Conservation (phyloP, 805 yeast genomes). For the Blastobotrys chiropterorum region DNA sequence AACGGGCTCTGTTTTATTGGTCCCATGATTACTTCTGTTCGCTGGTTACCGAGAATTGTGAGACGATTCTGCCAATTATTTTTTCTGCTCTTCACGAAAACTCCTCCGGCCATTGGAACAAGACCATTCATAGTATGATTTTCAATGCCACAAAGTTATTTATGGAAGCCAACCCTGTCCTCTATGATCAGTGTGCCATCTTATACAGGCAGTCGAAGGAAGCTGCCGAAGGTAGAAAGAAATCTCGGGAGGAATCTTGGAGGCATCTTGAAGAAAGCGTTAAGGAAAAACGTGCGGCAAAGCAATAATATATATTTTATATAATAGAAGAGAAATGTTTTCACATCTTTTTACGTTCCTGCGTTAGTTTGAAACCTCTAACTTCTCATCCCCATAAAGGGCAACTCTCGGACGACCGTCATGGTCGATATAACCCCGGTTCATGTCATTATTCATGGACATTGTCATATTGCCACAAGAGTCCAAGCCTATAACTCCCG, state of each 20-base stretch:
- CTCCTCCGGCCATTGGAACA: conserved; percentile 81
- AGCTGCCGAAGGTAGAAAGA: conserved; percentile 59
- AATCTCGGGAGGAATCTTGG: conserved; percentile 54
- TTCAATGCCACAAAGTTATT: conserved; percentile 86
- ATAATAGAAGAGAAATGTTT: not conserved
- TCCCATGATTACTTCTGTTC: conserved; percentile 90
- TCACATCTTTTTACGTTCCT: no score
- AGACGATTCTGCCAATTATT: conserved; percentile 84
- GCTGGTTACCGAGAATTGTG: conserved; percentile 80
- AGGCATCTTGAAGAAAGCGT: conserved; percentile 52
- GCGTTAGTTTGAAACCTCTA: no score
- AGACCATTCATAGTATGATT: conserved; percentile 86
- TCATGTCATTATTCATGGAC: not conserved
- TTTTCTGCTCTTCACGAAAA: conserved; percentile 86
- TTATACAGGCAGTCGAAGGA: conserved; percentile 73
- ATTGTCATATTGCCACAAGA: not conserved
- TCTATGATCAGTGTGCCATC: conserved; percentile 90
- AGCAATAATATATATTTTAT: not conserved
- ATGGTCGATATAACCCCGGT: not conserved
- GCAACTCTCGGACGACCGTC: not conserved
- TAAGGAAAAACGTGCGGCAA: conserved; percentile 9
- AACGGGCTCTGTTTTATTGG: conserved; percentile 90
- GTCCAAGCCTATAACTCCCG: conserved; percentile 1
- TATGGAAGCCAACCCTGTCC: conserved; percentile 84
- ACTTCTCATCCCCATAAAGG: not conserved